A percentile compares a stretch with the other conserved stretches of the same genome.
phyloP scores from a whole-genome alignment of 495 filamentous ascomycete species.

The Penicillium cinerascens region DNA sequence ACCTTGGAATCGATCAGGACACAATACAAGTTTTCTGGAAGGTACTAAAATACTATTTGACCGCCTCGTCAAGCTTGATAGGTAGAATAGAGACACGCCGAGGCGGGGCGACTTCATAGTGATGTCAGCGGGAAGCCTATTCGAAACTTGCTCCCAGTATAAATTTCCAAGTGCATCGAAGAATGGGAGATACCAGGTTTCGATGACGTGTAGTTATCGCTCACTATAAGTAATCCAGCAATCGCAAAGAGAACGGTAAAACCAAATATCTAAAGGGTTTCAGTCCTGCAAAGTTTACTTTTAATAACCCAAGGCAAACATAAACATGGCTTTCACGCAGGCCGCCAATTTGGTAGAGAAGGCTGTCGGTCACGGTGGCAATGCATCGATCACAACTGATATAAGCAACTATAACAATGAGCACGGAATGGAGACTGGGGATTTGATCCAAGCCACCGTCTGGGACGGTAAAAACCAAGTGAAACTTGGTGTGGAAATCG shows the following conservation, averaged over 20 bases:
- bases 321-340: slow-evolving; percentile 59
- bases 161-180: neutral
- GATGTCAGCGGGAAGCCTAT: slow-evolving; percentile 5
- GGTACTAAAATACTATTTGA: neutral
- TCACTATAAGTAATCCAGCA: neutral
- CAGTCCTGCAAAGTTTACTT: neutral
- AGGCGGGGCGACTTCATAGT: neutral
- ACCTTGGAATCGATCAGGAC: too few relatives aligned
- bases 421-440: slow-evolving; percentile 19
- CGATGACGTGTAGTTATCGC: neutral
- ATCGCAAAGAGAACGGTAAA: neutral
- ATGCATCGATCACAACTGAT: slow-evolving; percentile 26
- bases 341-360: slow-evolving; percentile 63
- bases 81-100: neutral
- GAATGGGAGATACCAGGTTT: neutral
- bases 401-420: slow-evolving; percentile 30
- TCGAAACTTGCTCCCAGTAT: neutral
- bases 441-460: slow-evolving; percentile 15
- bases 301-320: slow-evolving; percentile 13
- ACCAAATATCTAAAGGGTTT: neutral
- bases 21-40: neutral
- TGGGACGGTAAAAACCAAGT: slow-evolving; percentile 42
- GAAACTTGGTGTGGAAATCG: slow-evolving; percentile 26
- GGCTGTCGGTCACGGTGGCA: slow-evolving; percentile 57
- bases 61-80: neutral